phyloP scores from a whole-genome alignment of 805 yeast genomes.

The Kurtzmaniella cleridarum region DNA sequence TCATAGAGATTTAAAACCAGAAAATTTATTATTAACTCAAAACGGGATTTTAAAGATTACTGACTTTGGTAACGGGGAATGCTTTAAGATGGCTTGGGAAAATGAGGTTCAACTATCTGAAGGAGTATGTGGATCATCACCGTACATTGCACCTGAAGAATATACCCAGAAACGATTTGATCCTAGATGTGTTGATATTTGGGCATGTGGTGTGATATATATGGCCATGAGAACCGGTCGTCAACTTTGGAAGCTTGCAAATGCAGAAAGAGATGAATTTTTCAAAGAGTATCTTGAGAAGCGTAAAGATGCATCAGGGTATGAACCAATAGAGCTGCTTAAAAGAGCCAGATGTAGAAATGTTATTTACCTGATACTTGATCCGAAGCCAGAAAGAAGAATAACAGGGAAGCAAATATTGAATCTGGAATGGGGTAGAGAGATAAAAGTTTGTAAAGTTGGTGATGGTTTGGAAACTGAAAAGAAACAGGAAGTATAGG shows the following conservation, averaged over 20 bases:
- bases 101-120: slow-evolving; percentile 60
- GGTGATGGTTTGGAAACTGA: slow-evolving; percentile 37
- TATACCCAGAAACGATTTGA: slow-evolving; percentile 63
- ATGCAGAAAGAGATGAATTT: slow-evolving; percentile 69
- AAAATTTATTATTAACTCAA: slow-evolving; percentile 68
- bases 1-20: slow-evolving; percentile 88
- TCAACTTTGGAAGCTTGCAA: slow-evolving; percentile 86
- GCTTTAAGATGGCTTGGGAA: slow-evolving; percentile 85
- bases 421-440: slow-evolving; percentile 94
- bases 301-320: slow-evolving; percentile 78
- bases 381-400: slow-evolving; percentile 84
- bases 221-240: slow-evolving; percentile 95
- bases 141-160: slow-evolving; percentile 90
- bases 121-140: slow-evolving; percentile 81
- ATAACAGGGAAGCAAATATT: slow-evolving; percentile 84
- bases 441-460: slow-evolving; percentile 72
- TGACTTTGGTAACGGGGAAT: slow-evolving; percentile 83
- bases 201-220: slow-evolving; percentile 92
- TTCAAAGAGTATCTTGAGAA: slow-evolving; percentile 69
- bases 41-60: slow-evolving; percentile 74
- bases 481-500: background rate
- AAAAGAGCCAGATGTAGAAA: slow-evolving; percentile 87
- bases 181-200: slow-evolving; percentile 76
- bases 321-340: slow-evolving; percentile 82
- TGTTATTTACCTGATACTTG: slow-evolving; percentile 87